Evolutionary conservation across 1,139 yeast genomes (phyloP), one percentile per base, ranked within the genome.

Genomic region (Blastobotrys malaysiensis): DNA sequence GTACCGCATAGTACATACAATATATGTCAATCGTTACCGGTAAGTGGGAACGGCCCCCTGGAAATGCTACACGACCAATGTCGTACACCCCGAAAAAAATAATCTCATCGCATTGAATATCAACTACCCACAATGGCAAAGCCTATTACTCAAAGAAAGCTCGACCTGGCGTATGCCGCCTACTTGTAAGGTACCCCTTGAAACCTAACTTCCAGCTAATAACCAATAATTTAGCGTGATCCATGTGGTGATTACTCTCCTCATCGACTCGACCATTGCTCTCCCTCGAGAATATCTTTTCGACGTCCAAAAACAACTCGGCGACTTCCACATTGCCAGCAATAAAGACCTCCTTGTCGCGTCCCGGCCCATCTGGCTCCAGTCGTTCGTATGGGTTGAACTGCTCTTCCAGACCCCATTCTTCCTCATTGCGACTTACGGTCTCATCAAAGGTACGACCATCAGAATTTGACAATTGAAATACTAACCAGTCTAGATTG

Each of bases 351-450:
- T 87, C 59, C 73, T 91, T 36, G 75, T 88, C 13, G 66, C 69
- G 2, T 69, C 77, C 13, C 82, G 87, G 5, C 83, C 86, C 1
- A 60, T 66, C 1, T 90, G 97, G 97, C 77, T 91, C 55, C 73
- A 77, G 59, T 71, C 79, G 43, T 89, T 86, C 69, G 95, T 90
- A 1, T 70, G 78, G 63, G 67, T 88, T 51, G 98, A 91, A 68
- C 61, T 90, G 51, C 54, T 82, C 2, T 78, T 86, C 63, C 98
- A 91, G 70, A 69, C 86, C 52, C 98, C 98, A 0, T 74, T 86
- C 27, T 91, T 91, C 68, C 65, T 85, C 51, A 66, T 73, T 53
- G 85, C 74, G 0, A 68, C 70, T 1, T 59, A 59, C 48, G 58
- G 62, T 49, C 59, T 70, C 45, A 56, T 57, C 47, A 59, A 59